Evolutionary conservation across 176 grass and related monocot species (phyloP).

Genomic region (Carex myosuroides): DNA sequence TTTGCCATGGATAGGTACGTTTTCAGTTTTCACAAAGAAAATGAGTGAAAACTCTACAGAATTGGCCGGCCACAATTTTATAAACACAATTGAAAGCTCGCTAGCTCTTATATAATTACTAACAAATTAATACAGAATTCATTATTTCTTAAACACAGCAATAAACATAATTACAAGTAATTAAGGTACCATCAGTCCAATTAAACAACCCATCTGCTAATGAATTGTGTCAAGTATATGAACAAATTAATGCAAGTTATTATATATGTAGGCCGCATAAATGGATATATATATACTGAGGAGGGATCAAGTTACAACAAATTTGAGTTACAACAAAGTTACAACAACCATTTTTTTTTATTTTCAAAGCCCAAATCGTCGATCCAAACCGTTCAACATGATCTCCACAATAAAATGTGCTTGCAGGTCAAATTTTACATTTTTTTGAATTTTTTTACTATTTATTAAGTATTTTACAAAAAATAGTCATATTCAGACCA

Average conservation of each 20-base stretch:
- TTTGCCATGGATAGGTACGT: neutral
- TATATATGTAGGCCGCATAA: neutral
- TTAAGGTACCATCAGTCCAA: neutral
- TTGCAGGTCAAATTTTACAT: too few relatives aligned
- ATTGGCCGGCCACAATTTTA: constrained; percentile 3
- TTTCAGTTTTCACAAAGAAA: neutral
- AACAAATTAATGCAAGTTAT: neutral
- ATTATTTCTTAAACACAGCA: neutral
- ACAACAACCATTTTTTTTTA: too few relatives aligned
- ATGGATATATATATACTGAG: too few relatives aligned
- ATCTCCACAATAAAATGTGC: too few relatives aligned
- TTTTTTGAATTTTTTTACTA: too few relatives aligned
- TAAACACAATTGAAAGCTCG: neutral
- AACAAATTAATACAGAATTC: neutral
- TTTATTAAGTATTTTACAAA: too few relatives aligned
- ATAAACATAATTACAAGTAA: neutral
- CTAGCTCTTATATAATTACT: neutral
- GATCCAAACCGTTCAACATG: too few relatives aligned
- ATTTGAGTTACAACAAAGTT: too few relatives aligned
- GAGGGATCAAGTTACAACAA: too few relatives aligned
- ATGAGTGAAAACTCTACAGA: neutral
- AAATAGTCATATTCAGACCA: too few relatives aligned
- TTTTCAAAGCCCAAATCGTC: too few relatives aligned
- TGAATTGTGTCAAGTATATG: neutral
- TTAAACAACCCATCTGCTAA: neutral